phyloP scores from a whole-genome alignment of 495 filamentous ascomycete species.

The Tuber aestivum region DNA sequence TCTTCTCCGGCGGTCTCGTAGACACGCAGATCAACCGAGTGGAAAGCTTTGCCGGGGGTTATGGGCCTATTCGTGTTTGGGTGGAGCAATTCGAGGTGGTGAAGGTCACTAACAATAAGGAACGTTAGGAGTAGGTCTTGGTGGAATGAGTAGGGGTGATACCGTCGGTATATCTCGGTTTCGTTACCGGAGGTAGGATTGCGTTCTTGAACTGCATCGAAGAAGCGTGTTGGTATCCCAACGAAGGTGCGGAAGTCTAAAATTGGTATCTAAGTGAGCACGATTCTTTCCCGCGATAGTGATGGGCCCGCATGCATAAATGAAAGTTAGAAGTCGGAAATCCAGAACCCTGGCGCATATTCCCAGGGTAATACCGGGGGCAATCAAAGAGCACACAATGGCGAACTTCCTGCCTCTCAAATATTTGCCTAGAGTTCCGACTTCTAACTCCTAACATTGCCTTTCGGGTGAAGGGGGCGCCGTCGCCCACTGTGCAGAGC shows the following conservation, averaged over 20 bases:
- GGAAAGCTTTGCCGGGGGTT: background rate
- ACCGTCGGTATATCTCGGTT: background rate
- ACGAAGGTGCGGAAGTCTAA: constrained; percentile 1
- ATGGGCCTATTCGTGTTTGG: background rate
- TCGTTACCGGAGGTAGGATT: background rate
- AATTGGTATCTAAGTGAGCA: background rate
- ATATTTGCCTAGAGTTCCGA: background rate
- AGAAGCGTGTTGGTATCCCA: background rate
- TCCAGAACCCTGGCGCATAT: background rate
- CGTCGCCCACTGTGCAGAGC: background rate
- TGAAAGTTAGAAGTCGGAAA: background rate
- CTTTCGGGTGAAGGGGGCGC: background rate
- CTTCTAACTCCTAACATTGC: background rate
- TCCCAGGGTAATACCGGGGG: background rate
- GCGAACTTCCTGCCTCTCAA: background rate
- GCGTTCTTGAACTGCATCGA: constrained; percentile 1
- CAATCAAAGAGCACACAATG: background rate
- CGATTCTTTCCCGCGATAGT: background rate
- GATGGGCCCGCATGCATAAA: background rate
- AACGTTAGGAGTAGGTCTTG: background rate
- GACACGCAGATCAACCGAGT: background rate
- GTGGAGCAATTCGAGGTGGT: background rate
- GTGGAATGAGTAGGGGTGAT: background rate
- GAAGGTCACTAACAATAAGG: background rate
- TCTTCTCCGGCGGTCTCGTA: background rate